Evolutionary conservation across 805 yeast genomes (phyloP), one percentile per base, ranked within the genome.

Genomic region (Hanseniaspora jakobsenii): DNA sequence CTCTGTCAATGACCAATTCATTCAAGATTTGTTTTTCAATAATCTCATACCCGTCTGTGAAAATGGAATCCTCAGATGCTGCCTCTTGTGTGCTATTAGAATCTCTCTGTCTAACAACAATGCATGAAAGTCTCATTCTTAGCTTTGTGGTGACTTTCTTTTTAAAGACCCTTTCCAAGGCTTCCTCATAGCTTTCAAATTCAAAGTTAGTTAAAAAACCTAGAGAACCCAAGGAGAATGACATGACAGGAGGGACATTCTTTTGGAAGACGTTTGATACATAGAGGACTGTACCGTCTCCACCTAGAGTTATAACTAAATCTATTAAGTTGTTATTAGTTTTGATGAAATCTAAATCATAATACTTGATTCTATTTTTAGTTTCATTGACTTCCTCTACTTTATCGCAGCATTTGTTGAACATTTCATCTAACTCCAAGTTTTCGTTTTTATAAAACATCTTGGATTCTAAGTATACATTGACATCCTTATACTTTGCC

Each of bases 241-340:
- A 75, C 51, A 91, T 68, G 2, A 89, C 83, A 0, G 98, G 98
- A 1, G 98, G 98, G 2, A 87, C 95, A 38, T 73, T 71, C 47
- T 72, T 66, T 62, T 82, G 93, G 61, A 91, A 91, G 32, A 86
- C 66, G 47, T 91, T 79, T 2, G 94, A 85, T 0, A 89, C 89
- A 55, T 81, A 81, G 8, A 89, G 65, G 38, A 89, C 95, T 0
- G 98, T 91, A 7, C 98, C 97, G 57, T 91, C 98, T 14, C 98
- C 98, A 19, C 98, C 98, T 7, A 91, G 66, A 0, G 97, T 84
- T 35, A 89, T 74, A 2, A 85, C 78, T 48, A 87, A 65, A 59
- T 89, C 97, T 51, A 77, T 73, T 36, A 66, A 54, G 28, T 71
- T 68, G n/a, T 58, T 57, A 44, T 57, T 49, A 38, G 57, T 39